A percentile compares a stretch with the other conserved stretches of the same genome.
Conservation (phyloP, 371 early-diverging fungal species). For the Circinella umbellata region DNA sequence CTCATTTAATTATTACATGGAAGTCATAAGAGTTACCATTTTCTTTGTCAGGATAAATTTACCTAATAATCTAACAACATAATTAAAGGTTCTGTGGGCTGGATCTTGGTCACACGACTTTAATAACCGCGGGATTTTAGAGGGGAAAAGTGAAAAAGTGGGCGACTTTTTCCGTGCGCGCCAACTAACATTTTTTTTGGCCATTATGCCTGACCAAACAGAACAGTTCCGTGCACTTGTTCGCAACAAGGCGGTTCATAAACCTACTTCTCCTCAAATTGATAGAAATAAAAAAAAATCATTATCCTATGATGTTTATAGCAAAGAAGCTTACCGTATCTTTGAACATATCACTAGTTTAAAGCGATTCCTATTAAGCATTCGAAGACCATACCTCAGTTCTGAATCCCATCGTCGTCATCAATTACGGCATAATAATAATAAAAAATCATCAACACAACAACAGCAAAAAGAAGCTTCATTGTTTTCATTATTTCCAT, state of each 20-base stretch:
- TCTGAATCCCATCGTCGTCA: conserved; percentile 21
- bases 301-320: conserved; percentile 41
- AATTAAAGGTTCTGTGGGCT: too few species aligned
- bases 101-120: too few species aligned
- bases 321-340: conserved; percentile 60
- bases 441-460: background rate
- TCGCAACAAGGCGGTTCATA: background rate
- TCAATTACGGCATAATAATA: background rate
- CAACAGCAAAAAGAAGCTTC: conserved; percentile 15
- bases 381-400: conserved; percentile 53
- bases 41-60: too few species aligned
- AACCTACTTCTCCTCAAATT: background rate
- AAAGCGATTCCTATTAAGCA: conserved; percentile 42
- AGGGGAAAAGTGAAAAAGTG: too few species aligned
- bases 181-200: too few species aligned
- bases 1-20: too few species aligned
- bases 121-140: too few species aligned
- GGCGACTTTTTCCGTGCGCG: too few species aligned
- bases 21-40: too few species aligned
- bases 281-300: conserved; percentile 4
- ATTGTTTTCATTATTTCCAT: conserved; percentile 43
- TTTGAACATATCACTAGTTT: conserved; percentile 48
- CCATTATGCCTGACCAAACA: conserved; percentile 26
- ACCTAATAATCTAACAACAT: too few species aligned
- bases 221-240: conserved; percentile 28